Evolutionary conservation across 352 stramenopile species (phyloP).

Genomic region (Phytophthora kernoviae): DNA sequence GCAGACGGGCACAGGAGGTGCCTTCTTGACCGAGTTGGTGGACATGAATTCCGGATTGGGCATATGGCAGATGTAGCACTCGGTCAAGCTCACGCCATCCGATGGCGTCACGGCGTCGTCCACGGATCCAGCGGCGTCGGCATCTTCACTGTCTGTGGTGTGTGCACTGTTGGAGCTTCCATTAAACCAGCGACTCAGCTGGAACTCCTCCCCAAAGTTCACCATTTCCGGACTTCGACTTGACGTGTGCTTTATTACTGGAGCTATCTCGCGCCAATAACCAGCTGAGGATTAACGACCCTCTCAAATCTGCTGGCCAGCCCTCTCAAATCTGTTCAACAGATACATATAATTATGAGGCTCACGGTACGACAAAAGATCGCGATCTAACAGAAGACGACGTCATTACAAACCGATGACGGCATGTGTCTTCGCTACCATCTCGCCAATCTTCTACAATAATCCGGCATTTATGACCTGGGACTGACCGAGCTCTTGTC

Average conservation of each 20-base stretch:
- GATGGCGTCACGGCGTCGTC: slow-evolving; percentile 27
- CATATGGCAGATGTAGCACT: slow-evolving; percentile 66
- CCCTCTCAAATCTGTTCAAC: no score
- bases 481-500: no score
- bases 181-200: slow-evolving; percentile 88
- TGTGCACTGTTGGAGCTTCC: slow-evolving; percentile 32
- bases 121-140: slow-evolving; percentile 30
- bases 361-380: no score
- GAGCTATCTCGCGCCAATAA: slow-evolving; percentile 22
- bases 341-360: no score
- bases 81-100: slow-evolving; percentile 26
- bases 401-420: no score
- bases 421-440: no score
- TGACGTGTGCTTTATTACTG: neutral
- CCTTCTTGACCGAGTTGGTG: slow-evolving; percentile 58
- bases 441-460: no score
- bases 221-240: slow-evolving; percentile 19
- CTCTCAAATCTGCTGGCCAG: no score
- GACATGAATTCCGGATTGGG: slow-evolving; percentile 72
- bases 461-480: no score
- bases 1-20: slow-evolving; percentile 63
- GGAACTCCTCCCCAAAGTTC: slow-evolving; percentile 65
- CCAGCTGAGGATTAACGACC: slow-evolving; percentile 27
- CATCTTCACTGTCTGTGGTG: slow-evolving; percentile 47
- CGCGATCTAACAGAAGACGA: no score